Evolutionary conservation across 1,284 basidiomycete genomes (phyloP), one percentile per base, ranked within the genome.

Genomic region (Ceratobasidium sp.): DNA sequence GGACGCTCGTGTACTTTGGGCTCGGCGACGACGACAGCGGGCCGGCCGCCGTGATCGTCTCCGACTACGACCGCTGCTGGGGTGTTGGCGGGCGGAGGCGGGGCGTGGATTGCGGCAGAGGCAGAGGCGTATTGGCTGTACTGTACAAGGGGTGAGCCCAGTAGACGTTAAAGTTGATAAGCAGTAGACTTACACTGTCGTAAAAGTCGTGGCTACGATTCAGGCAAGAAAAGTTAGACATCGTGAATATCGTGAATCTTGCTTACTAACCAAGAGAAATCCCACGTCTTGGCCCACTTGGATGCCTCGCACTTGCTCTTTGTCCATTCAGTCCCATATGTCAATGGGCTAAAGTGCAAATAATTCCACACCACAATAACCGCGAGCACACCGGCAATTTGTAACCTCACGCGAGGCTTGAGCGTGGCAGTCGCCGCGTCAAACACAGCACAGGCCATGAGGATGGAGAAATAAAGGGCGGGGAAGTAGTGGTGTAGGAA

Each of bases 401-500:
- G 92, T 37, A 98, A 82, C 11, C 96, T 87, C 27, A 93, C 83
- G 29, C 89, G 86, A 0, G 95, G 93, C 19, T 91, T 87, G 9
- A 98, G 83, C 0, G 87, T 87, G 37, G 91, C 91, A 0, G 96
- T 98, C 46, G 89, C 82, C 53, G 95, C 87, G 81, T 99, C 98
- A 79, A 98, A 98, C 0, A 93, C 86, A 1, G 86, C 86, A 69
- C 91, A 92, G 37, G 88, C 86, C 31, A 96, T 84, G 9, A 99
- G 87, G 78, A 98, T 90, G 24, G 94, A 90, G 80, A 96, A 98
- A 83, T 98, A 99, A 16, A 99, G 86, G 0, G 97, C 95, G 0
- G 96, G 96, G 82, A 98, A 92, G 82, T 98, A 98, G 84, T 98
- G 96, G 81, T 98, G 96, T 34, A 98, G 82, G 88, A 98, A 98